Evolutionary conservation across 305 asterid species (phyloP).

Genomic region (Fraxinus ornus): DNA sequence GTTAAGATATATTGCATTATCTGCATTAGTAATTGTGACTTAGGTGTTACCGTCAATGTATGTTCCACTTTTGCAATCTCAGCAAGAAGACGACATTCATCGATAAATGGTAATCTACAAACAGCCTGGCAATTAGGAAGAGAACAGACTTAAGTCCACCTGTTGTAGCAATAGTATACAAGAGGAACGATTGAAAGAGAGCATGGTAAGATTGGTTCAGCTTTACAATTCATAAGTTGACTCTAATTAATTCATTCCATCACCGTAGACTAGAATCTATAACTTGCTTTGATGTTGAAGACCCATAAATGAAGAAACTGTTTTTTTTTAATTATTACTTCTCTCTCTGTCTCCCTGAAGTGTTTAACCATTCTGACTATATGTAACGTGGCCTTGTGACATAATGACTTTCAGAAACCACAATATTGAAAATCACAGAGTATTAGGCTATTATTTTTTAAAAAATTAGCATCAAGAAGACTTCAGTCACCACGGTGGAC

Average conservation of each 20-base stretch:
- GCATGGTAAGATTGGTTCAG: background rate
- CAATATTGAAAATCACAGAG: background rate
- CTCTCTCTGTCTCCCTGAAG: background rate
- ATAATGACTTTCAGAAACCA: background rate
- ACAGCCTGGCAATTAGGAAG: constrained; percentile 46
- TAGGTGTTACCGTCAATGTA: constrained; percentile 50
- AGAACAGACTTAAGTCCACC: constrained; percentile 13
- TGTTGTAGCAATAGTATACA: background rate
- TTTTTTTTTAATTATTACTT: background rate
- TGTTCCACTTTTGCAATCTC: constrained; percentile 53
- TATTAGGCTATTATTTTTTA: background rate
- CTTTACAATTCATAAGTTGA: background rate
- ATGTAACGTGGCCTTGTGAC: background rate
- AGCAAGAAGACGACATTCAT: constrained; percentile 50
- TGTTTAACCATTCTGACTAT: background rate
- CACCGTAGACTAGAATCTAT: background rate
- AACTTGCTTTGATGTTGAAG: background rate
- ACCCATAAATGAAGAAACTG: background rate
- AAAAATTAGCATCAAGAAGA: background rate
- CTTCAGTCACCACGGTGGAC: background rate
- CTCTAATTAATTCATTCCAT: background rate
- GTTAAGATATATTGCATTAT: background rate
- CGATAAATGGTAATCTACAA: constrained; percentile 58
- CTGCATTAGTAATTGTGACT: constrained; percentile 10
- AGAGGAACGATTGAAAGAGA: background rate